These are phyloP conservation scores for Nicotiana obtusifolia DNA, from an alignment of 257 asterid species.

Conservation along the genomic window DNA sequence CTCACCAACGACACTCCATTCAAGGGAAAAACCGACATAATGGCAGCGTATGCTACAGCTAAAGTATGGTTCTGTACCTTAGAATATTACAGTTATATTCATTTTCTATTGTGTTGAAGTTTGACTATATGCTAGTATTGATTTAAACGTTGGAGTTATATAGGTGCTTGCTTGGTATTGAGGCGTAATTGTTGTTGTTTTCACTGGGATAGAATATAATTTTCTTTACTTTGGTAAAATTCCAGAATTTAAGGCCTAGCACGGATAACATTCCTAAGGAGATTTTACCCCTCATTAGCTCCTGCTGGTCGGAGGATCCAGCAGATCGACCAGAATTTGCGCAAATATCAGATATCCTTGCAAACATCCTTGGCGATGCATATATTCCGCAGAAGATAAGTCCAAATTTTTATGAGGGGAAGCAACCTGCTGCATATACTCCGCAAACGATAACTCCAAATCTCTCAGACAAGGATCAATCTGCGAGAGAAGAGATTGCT, in stretches of 20 bases:
- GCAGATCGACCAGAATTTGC: constrained; percentile 47
- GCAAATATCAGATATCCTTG: constrained; percentile 31
- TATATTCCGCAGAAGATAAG: constrained; percentile 5
- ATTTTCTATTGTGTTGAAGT: neutral
- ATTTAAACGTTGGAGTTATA: neutral
- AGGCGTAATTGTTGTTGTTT: neutral
- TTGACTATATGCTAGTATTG: neutral
- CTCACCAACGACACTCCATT: constrained; percentile 50
- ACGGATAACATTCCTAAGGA: constrained; percentile 39
- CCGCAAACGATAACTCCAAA: constrained; percentile 3
- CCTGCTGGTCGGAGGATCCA: constrained; percentile 56
- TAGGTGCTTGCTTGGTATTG: too few relatives aligned
- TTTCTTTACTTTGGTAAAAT: neutral
- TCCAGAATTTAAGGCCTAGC: constrained; percentile 50
- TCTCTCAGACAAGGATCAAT: neutral
- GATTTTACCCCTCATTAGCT: constrained; percentile 30
- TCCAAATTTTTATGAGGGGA: neutral
- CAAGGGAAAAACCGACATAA: constrained; percentile 29
- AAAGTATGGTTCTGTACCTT: constrained; percentile 25
- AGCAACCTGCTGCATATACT: constrained; percentile 4
- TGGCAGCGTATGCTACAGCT: constrained; percentile 51
- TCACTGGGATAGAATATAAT: neutral
- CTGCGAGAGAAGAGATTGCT: constrained; percentile 8
- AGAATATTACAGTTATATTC: neutral
- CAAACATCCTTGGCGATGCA: constrained; percentile 18